Evolutionary conservation across 2,329 filamentous ascomycete species (phyloP).

Genomic region (Colletotrichum chlorophyti): DNA sequence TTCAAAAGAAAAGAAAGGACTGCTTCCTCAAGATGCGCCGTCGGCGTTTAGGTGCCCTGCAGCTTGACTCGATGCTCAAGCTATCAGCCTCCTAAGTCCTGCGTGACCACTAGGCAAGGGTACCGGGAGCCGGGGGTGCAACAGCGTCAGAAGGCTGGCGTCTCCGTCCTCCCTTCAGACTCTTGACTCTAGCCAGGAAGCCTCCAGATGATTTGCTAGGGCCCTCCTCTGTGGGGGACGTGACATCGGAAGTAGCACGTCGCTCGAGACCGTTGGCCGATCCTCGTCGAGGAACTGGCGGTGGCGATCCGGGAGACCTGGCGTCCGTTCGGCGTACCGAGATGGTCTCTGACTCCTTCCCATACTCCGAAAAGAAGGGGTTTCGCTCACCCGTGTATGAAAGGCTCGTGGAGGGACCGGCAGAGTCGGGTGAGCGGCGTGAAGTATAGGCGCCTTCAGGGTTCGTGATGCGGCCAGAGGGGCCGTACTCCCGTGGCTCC

Average conservation of each 20-base stretch:
- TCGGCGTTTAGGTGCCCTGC: not conserved
- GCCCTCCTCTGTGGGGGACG: constrained; percentile 46
- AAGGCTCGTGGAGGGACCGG: constrained; percentile 40
- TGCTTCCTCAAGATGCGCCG: not conserved
- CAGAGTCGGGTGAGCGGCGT: constrained; percentile 47
- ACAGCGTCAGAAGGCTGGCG: constrained; percentile 33
- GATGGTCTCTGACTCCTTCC: constrained; percentile 59
- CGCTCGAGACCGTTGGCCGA: constrained; percentile 62
- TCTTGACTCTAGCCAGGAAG: constrained; percentile 82
- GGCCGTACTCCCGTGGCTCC: constrained; percentile 64
- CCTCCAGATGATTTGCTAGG: constrained; percentile 56
- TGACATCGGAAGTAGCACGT: constrained; percentile 66
- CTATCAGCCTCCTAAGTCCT: constrained; percentile 15
- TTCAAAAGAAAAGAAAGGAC: not conserved
- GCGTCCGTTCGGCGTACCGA: constrained; percentile 49
- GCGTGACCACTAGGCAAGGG: constrained; percentile 45
- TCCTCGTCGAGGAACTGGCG: constrained; percentile 47
- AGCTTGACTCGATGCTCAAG: not conserved
- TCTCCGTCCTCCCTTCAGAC: constrained; percentile 73
- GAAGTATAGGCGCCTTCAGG: constrained; percentile 56
- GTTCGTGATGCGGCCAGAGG: constrained; percentile 65
- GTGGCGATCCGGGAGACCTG: constrained; percentile 64
- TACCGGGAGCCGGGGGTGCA: constrained; percentile 39
- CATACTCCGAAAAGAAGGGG: constrained; percentile 85
- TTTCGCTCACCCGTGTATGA: constrained; percentile 62